Conservation (phyloP, 169 alveolate genomes). For the Babesia caballi region DNA sequence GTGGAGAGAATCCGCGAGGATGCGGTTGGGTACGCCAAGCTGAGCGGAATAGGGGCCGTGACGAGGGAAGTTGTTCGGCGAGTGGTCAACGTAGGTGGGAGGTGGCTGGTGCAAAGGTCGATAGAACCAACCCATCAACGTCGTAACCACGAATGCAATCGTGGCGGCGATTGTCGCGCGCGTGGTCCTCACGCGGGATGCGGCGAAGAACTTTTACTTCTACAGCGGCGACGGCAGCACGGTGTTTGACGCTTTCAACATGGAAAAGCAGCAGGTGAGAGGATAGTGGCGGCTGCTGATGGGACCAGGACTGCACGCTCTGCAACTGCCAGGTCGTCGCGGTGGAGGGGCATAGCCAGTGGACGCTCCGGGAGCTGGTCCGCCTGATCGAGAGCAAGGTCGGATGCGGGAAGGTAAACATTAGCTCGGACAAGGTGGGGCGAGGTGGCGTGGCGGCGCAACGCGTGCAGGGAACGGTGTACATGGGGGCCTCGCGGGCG, state of each 20-base stretch:
- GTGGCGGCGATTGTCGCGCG: constrained; percentile 28
- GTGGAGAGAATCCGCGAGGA: constrained; percentile 13
- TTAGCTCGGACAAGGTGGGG: constrained; percentile 5
- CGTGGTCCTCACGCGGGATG: neutral
- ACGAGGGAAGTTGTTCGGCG: constrained; percentile 30
- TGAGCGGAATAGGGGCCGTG: neutral
- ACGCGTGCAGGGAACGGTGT: constrained; percentile 9
- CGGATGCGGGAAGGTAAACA: neutral
- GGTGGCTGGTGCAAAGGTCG: no score
- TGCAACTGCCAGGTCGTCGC: constrained; percentile 27
- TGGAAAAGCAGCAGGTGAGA: constrained; percentile 32
- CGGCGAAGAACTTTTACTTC: constrained; percentile 43
- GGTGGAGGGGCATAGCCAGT: neutral
- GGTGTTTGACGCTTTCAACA: constrained; percentile 4
- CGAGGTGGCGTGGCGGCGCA: neutral
- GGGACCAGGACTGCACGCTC: constrained; percentile 29
- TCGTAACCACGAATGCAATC: constrained; percentile 42
- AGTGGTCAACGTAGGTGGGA: constrained; percentile 17
- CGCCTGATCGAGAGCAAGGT: neutral
- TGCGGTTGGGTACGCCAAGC: constrained; percentile 1
- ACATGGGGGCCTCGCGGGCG: neutral
- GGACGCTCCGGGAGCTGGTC: constrained; percentile 18
- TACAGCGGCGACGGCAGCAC: constrained; percentile 55
- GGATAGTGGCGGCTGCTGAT: neutral
- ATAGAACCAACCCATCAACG: constrained; percentile 17